Base-by-base conservation (phyloP, 2,329 filamentous ascomycete genomes). In the Ophiocordyceps camponoti-saundersi region DNA sequence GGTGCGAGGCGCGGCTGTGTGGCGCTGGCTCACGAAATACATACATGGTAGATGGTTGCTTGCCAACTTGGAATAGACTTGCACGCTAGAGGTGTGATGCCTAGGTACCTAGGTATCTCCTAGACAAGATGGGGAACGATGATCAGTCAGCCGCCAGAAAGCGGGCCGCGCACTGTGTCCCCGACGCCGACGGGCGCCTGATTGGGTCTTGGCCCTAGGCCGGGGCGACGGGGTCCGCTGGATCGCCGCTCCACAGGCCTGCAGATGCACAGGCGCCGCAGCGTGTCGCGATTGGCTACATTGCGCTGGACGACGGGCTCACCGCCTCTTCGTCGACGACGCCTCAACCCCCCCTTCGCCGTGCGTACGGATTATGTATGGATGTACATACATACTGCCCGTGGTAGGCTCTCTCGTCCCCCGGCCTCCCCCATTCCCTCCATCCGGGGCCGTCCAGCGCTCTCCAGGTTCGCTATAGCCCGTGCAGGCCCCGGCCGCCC, bases 321-420 rank as follows among this genome's bases (percentile, higher is more conserved):
- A 63, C 61, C 61, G 61, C 61, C 61, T 63, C 61, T 63, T 63
- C 48, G 41, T 49, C 54, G 52, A 51, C 40, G 40, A 42, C 36
- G 36, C 16, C 36, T 40, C 40, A 42, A 42, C 41, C 45, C 45
- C 41, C 45, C 26, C 26, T 40, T 18, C 36, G n/a, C 36, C 36
- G 36, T 40, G 13, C 23, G 23, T 26, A 26, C 23, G 26, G 2
- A 11, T 2, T 29, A 26, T 4, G 26, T 29, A 29, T 10, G 26
- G 26, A 29, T 29, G n/a, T n/a, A n/a, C n/a, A n/a, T n/a, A n/a
- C n/a, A n/a, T n/a, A n/a, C n/a, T n/a, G n/a, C n/a, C n/a, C n/a
- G n/a, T n/a, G 11, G 26, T 29, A 29, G 26, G 26, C 26, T 29
- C 26, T 29, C 26, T 10, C 11, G 26, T 10, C 26, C 26, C 32